phyloP scores from a whole-genome alignment of 2,329 filamentous ascomycete species.

The Pestalotiopsis sp. region DNA sequence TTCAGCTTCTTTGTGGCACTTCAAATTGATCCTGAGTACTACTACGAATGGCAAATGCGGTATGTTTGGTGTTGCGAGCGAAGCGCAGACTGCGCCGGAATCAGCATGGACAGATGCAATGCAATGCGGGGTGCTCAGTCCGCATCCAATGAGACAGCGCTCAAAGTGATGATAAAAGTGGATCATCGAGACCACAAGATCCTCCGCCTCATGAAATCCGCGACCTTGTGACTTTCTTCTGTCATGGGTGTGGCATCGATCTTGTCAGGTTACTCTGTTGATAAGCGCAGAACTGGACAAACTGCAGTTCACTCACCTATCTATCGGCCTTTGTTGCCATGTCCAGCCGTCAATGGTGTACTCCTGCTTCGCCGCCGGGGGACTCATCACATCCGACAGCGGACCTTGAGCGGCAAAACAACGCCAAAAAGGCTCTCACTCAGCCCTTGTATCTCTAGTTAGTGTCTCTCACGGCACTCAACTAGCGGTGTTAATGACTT shows the following conservation, averaged over 20 bases:
- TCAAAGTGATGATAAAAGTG: neutral
- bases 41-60: neutral
- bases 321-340: no score
- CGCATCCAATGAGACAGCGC: neutral
- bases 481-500: neutral
- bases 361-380: neutral
- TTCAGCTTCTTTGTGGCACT: no score
- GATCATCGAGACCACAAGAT: conserved; percentile 5
- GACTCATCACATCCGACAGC: conserved; percentile 11
- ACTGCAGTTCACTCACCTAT: no score
- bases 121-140: neutral
- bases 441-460: neutral
- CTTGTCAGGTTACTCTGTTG: neutral
- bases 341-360: no score
- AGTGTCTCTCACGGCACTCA: neutral
- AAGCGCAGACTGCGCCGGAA: neutral
- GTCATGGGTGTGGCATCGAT: neutral
- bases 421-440: neutral
- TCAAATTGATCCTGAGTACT: no score
- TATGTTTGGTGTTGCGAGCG: neutral
- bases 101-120: neutral
- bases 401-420: neutral
- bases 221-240: conserved; percentile 5
- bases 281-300: no score
- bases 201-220: neutral